Conservation (phyloP, 2,329 filamentous ascomycete genomes). For the Pseudogymnoascus destructans region DNA sequence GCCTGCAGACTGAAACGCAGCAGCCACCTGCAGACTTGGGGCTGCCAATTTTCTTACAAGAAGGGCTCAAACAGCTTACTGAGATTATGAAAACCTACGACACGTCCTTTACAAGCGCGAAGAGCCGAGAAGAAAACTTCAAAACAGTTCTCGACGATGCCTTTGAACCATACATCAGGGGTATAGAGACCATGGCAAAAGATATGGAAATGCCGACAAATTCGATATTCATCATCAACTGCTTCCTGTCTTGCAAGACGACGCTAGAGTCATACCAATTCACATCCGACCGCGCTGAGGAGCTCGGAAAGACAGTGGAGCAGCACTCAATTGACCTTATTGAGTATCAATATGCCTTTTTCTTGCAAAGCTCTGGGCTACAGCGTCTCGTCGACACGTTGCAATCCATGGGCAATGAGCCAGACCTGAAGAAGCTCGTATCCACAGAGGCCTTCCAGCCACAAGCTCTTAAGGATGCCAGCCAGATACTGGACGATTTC, state of each 20-base stretch:
- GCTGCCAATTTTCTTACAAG: conserved; percentile 66
- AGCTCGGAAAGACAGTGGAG: conserved; percentile 44
- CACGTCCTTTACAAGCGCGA: conserved; percentile 53
- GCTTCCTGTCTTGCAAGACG: conserved; percentile 44
- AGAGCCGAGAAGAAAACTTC: conserved; percentile 55
- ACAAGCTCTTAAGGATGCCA: conserved; percentile 48
- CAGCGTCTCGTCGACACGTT: conserved; percentile 48
- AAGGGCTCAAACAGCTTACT: conserved; percentile 65
- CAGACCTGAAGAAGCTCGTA: conserved; percentile 35
- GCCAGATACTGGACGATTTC: conserved; percentile 76
- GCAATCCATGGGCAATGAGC: conserved; percentile 16
- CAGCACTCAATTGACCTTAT: conserved; percentile 44
- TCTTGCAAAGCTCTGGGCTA: conserved; percentile 64
- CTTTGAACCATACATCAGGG: conserved; percentile 72
- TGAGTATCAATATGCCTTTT: conserved; percentile 57
- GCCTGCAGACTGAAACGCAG: conserved; percentile 59
- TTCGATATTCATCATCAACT: conserved; percentile 64
- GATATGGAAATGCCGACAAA: conserved; percentile 44
- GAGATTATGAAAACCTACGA: conserved; percentile 79
- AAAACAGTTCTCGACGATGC: conserved; percentile 62
- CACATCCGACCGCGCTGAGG: conserved; percentile 39
- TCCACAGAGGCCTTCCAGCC: conserved; percentile 48
- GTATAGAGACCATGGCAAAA: conserved; percentile 57
- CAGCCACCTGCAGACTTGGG: conserved; percentile 59
- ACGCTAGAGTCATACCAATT: conserved; percentile 51